Evolutionary conservation across 306 rosid genomes (phyloP).

Genomic region (Acacia melanoxylon): DNA sequence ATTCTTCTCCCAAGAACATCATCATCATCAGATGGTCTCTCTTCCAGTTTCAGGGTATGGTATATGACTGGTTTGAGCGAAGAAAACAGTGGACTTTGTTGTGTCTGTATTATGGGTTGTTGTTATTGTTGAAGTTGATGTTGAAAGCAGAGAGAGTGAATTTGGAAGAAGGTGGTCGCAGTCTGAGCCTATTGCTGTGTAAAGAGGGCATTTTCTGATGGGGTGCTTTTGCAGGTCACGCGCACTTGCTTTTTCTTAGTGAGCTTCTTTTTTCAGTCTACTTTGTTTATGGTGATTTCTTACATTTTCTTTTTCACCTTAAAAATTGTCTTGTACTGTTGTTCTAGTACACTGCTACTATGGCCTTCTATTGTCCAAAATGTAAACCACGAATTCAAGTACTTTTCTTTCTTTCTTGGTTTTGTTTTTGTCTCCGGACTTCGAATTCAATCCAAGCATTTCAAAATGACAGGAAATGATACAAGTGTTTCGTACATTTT

Average conservation of each 20-base stretch:
- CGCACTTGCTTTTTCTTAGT: conserved; percentile 28
- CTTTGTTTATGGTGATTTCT: not conserved
- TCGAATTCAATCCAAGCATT: not conserved
- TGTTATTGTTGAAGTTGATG: conserved; percentile 1
- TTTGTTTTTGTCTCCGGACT: not conserved
- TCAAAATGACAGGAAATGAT: not conserved
- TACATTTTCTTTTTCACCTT: not conserved
- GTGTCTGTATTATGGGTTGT: conserved; percentile 1
- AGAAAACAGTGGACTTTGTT: not conserved
- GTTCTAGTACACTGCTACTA: not conserved
- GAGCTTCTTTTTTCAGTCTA: conserved; percentile 1
- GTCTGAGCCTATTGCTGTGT: conserved; percentile 28
- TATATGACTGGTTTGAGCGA: not conserved
- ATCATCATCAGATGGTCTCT: conserved; percentile 8
- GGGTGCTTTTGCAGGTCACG: conserved; percentile 55
- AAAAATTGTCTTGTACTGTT: not conserved
- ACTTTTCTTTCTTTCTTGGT: not conserved
- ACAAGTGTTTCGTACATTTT: too few species aligned
- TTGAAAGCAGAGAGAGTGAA: conserved; percentile 32
- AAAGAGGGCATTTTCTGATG: conserved; percentile 36
- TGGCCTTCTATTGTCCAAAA: not conserved
- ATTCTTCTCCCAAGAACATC: conserved; percentile 31
- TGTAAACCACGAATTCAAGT: not conserved
- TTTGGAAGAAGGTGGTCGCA: conserved; percentile 15
- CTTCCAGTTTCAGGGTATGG: not conserved